phyloP scores from a whole-genome alignment of 2,329 filamentous ascomycete genomes.

The Zelopaecilomyces penicillatus region DNA sequence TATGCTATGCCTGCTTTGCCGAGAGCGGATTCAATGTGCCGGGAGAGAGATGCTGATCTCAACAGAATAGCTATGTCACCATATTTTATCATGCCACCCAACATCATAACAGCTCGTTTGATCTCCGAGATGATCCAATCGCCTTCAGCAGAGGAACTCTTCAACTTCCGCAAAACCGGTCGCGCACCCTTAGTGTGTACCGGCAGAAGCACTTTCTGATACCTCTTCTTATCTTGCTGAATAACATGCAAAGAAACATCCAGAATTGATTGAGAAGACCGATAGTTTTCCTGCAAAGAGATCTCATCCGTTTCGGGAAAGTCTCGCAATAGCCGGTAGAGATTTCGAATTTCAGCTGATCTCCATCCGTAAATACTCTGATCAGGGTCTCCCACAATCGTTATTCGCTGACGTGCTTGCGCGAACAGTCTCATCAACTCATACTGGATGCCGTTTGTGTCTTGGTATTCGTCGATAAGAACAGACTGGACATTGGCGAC shows the following conservation, averaged over 20 bases:
- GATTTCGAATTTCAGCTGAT: slow-evolving; percentile 83
- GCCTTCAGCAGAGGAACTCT: slow-evolving; percentile 63
- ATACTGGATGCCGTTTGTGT: slow-evolving; percentile 92
- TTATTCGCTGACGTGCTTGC: slow-evolving; percentile 64
- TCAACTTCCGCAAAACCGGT: slow-evolving; percentile 72
- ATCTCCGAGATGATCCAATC: slow-evolving; percentile 86
- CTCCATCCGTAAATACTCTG: slow-evolving; percentile 98
- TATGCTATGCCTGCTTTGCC: slow-evolving; percentile 78
- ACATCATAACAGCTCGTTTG: slow-evolving; percentile 58
- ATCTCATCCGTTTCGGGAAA: slow-evolving; percentile 75
- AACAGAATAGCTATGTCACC: slow-evolving; percentile 81
- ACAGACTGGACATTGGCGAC: slow-evolving; percentile 86
- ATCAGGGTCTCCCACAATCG: slow-evolving; percentile 91
- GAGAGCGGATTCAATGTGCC: slow-evolving; percentile 76
- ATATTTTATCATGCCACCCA: slow-evolving; percentile 62
- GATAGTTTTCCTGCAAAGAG: slow-evolving; percentile 87
- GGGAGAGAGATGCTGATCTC: slow-evolving; percentile 73
- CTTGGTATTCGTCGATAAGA: slow-evolving; percentile 94
- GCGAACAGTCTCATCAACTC: slow-evolving; percentile 88
- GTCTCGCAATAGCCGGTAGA: slow-evolving; percentile 66
- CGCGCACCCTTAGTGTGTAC: slow-evolving; percentile 72
- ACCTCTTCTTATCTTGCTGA: slow-evolving; percentile 75
- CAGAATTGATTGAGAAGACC: slow-evolving; percentile 80
- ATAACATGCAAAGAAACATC: slow-evolving; percentile 76
- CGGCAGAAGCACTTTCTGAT: slow-evolving; percentile 69